Conservation (phyloP, 2,329 filamentous ascomycete species). For the Phaeomoniella chlamydospora region DNA sequence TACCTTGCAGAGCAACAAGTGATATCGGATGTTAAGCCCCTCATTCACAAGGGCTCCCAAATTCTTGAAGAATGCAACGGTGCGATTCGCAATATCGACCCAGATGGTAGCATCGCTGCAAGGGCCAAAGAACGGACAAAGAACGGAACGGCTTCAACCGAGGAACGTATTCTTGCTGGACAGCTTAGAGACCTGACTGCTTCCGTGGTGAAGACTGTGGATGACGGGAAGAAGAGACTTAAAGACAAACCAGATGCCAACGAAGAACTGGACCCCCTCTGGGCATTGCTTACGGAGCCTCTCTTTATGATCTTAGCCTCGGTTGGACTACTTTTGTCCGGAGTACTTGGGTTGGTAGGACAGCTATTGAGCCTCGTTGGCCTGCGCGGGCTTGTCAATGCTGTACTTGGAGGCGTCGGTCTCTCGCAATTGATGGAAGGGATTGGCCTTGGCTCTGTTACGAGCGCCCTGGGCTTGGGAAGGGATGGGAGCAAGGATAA, state of each 20-base stretch:
- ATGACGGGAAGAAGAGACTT: neutral
- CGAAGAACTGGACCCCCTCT: neutral
- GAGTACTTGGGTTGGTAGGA: neutral
- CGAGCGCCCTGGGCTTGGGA: neutral
- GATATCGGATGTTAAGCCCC: neutral
- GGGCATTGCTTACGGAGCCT: neutral
- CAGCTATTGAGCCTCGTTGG: neutral
- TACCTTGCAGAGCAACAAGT: neutral
- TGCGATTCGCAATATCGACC: neutral
- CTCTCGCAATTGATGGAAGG: neutral
- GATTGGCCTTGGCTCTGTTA: neutral
- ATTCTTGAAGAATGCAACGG: neutral
- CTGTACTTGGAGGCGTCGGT: neutral
- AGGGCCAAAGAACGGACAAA: neutral
- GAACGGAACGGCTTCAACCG: neutral
- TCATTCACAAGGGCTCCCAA: neutral
- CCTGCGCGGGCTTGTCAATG: neutral
- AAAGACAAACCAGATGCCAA: neutral
- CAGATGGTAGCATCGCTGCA: neutral
- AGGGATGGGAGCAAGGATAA: no score
- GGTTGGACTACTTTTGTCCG: neutral
- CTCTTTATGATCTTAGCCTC: neutral
- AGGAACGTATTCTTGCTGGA: neutral
- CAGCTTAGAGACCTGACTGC: neutral
- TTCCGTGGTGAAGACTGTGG: neutral